Conservation (phyloP, 768 basidiomycete species). For the Mycena olivaceomarginata region DNA sequence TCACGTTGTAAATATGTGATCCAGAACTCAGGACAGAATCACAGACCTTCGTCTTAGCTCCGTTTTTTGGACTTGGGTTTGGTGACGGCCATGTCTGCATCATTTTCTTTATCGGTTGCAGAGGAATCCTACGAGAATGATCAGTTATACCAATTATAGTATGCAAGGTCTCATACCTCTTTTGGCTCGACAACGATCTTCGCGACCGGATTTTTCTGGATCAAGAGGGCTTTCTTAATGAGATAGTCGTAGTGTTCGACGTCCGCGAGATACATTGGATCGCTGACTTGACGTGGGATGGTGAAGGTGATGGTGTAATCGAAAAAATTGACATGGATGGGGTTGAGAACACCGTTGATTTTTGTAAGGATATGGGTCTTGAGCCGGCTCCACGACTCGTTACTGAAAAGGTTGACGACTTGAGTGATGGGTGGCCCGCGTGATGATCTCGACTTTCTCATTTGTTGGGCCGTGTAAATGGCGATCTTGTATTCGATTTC, state of each 20-base stretch:
- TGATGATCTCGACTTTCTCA: background rate
- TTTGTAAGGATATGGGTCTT: background rate
- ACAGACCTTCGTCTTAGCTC: background rate
- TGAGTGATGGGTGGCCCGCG: background rate
- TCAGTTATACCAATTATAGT: background rate
- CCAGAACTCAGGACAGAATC: background rate
- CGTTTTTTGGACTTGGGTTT: background rate
- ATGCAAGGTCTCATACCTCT: background rate
- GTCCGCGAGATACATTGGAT: background rate
- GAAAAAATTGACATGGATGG: background rate
- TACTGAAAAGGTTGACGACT: background rate
- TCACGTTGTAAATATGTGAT: background rate
- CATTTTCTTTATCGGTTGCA: background rate
- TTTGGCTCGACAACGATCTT: slow-evolving; percentile 18
- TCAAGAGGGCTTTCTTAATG: background rate
- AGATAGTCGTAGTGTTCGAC: background rate
- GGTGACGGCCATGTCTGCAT: too few relatives aligned
- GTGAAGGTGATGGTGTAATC: slow-evolving; percentile 12
- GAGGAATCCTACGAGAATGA: background rate
- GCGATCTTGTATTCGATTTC: background rate
- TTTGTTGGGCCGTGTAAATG: background rate
- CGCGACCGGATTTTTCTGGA: background rate
- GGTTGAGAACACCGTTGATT: background rate
- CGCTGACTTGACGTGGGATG: slow-evolving; percentile 12
- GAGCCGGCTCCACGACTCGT: background rate